These are phyloP conservation scores for Artemisia annua DNA, from an alignment of 129 eudicot genomes.

Conservation along the genomic window DNA sequence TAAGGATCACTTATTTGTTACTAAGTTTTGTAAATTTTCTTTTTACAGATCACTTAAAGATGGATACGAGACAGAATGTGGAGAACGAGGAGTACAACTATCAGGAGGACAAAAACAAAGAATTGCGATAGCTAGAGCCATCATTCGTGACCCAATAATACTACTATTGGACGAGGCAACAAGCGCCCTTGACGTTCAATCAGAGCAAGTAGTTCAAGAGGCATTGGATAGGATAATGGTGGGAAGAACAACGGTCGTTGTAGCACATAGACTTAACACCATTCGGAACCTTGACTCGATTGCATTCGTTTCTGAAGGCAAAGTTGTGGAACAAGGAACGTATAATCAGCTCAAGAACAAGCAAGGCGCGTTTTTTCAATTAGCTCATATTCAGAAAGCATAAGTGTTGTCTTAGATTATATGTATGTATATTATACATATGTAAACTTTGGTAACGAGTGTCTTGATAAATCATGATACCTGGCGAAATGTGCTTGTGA, in stretches of 20 bases:
- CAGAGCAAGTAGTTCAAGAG: constrained; percentile 83
- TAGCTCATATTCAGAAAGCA: too few relatives aligned
- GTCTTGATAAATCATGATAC: too few relatives aligned
- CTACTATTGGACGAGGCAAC: constrained; percentile 85
- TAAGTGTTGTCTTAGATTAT: too few relatives aligned
- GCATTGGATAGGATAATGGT: constrained; percentile 86
- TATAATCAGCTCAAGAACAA: too few relatives aligned
- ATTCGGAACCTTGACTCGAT: too few relatives aligned
- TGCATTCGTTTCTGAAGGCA: too few relatives aligned
- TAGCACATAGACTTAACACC: constrained; percentile 70
- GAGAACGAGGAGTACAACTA: constrained; percentile 82
- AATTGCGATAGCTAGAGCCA: constrained; percentile 79
- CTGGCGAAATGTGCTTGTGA: too few relatives aligned
- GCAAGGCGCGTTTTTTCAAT: too few relatives aligned
- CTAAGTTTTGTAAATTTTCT: neutral
- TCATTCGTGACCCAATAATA: constrained; percentile 61
- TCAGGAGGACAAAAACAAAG: constrained; percentile 95
- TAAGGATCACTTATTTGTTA: neutral
- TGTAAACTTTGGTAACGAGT: too few relatives aligned
- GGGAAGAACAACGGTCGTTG: constrained; percentile 84
- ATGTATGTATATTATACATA: too few relatives aligned
- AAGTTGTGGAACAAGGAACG: too few relatives aligned
- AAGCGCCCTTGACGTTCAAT: constrained; percentile 83
- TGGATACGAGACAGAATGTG: constrained; percentile 82
- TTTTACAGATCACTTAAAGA: constrained; percentile 61